phyloP scores from a whole-genome alignment of 768 basidiomycete genomes.

The Psilocybe subaeruginosa region DNA sequence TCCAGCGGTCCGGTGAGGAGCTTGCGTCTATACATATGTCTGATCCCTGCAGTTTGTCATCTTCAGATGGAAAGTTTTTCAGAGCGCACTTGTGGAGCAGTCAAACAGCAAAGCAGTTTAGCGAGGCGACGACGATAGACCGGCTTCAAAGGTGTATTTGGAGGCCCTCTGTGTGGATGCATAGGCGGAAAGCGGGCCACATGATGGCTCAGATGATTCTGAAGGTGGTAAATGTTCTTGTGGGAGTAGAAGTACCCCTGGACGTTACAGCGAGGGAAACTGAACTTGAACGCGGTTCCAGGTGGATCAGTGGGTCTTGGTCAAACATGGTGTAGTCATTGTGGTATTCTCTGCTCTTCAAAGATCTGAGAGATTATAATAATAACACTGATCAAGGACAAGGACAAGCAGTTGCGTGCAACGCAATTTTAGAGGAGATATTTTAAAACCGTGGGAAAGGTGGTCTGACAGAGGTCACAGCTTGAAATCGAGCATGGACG shows the following conservation, averaged over 20 bases:
- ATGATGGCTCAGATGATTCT: background rate
- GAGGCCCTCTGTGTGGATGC: background rate
- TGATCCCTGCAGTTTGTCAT: background rate
- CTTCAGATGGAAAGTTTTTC: background rate
- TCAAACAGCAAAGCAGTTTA: background rate
- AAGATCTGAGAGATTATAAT: no score
- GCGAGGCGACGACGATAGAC: conserved; percentile 1
- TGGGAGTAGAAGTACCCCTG: background rate
- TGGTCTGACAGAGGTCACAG: background rate
- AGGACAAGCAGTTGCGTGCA: background rate
- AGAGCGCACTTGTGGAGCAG: background rate
- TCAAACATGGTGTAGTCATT: no score
- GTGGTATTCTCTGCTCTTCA: no score
- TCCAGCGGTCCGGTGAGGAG: conserved; percentile 9
- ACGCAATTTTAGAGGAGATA: background rate
- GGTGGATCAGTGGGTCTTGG: no score
- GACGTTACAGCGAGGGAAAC: background rate
- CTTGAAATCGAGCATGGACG: no score
- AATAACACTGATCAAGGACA: no score
- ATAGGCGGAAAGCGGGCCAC: background rate
- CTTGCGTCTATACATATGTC: background rate
- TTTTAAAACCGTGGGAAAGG: background rate
- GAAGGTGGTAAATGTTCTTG: background rate
- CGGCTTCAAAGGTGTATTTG: background rate
- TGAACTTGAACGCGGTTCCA: background rate